Conservation (phyloP, 2,329 filamentous ascomycete genomes). For the Exophiala calicioides region DNA sequence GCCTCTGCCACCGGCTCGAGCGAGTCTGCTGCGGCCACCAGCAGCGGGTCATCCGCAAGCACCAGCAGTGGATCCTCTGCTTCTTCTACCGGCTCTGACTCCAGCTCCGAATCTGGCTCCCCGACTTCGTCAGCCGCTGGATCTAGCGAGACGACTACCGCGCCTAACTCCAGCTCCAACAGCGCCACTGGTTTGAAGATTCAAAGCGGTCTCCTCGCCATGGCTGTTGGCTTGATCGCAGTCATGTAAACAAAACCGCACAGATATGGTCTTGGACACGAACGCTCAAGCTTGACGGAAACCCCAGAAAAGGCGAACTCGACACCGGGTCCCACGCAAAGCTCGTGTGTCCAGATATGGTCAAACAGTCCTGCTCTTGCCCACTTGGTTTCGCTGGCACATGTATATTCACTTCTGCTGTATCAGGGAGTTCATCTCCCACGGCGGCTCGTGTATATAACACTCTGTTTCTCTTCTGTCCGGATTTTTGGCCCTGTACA, state of each 20-base stretch:
- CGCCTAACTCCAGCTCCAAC: slow-evolving; percentile 35
- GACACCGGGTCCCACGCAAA: no score
- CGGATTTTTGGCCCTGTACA: background rate
- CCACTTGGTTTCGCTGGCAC: no score
- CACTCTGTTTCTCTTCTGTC: background rate
- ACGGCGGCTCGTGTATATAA: background rate
- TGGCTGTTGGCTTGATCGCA: slow-evolving; percentile 38
- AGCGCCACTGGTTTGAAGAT: slow-evolving; percentile 36
- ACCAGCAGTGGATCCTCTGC: slow-evolving; percentile 33
- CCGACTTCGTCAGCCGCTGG: slow-evolving; percentile 17
- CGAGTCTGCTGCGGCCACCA: slow-evolving; percentile 29
- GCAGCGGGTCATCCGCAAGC: slow-evolving; percentile 27
- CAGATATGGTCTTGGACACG: background rate
- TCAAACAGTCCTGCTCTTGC: no score
- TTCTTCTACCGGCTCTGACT: slow-evolving; percentile 25
- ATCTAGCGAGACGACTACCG: slow-evolving; percentile 34
- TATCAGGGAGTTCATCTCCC: background rate
- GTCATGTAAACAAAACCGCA: slow-evolving; percentile 36
- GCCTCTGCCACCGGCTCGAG: slow-evolving; percentile 17
- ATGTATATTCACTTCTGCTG: no score
- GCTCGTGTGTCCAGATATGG: no score
- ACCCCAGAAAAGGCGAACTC: no score
- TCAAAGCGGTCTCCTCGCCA: slow-evolving; percentile 39
- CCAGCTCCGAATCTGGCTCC: slow-evolving; percentile 12
- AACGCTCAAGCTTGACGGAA: no score